phyloP scores from a whole-genome alignment of 768 basidiomycete genomes.

The Kwoniella botswanensis region DNA sequence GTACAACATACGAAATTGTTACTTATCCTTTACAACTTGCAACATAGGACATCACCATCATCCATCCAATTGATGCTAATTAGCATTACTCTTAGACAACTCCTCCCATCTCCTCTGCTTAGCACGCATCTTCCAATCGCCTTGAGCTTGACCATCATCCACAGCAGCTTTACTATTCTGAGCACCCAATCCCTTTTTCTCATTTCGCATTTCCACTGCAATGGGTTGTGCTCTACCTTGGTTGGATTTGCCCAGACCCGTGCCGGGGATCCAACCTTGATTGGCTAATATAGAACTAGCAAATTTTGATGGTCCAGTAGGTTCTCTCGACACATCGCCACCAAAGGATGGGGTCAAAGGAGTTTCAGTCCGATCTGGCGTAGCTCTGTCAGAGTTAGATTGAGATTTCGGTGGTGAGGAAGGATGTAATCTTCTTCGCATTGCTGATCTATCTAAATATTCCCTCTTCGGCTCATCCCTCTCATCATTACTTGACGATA shows the following conservation, averaged over 20 bases:
- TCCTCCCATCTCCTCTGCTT: constrained; percentile 42
- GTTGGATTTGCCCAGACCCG: constrained; percentile 40
- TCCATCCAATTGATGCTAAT: background rate
- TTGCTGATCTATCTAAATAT: constrained; percentile 51
- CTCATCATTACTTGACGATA: background rate
- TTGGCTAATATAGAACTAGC: constrained; percentile 29
- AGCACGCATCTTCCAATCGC: constrained; percentile 43
- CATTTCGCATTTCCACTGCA: constrained; percentile 34
- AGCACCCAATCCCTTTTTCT: constrained; percentile 43
- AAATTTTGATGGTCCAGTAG: constrained; percentile 22
- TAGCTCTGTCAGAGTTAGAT: background rate
- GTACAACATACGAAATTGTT: background rate
- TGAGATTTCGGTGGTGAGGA: constrained; percentile 15
- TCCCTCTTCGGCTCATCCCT: constrained; percentile 11
- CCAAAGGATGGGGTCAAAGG: background rate
- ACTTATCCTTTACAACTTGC: background rate
- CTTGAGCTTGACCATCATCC: constrained; percentile 18
- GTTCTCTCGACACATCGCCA: background rate
- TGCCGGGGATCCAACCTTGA: constrained; percentile 48
- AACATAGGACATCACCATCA: background rate
- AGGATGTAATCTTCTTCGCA: constrained; percentile 42
- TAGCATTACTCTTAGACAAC: constrained; percentile 1
- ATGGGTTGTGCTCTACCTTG: constrained; percentile 39
- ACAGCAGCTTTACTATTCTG: constrained; percentile 28
- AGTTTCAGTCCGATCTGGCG: background rate